phyloP scores from a whole-genome alignment of 176 grass and related monocot genomes.

The Juncus effusus region DNA sequence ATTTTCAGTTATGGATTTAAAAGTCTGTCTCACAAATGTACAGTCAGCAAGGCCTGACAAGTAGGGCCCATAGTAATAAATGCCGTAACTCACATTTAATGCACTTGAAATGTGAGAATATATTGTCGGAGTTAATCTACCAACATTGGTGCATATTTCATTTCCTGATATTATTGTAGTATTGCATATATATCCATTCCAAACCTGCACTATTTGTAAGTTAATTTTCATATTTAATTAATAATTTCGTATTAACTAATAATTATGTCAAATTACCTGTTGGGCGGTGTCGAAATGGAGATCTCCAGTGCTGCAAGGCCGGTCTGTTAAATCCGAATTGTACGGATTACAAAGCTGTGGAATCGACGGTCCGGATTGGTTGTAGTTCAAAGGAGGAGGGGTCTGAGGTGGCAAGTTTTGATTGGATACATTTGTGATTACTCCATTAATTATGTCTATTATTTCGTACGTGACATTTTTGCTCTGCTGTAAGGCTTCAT shows the following conservation, averaged over 20 bases:
- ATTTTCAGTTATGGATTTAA: conserved; percentile 30
- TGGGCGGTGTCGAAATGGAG: conserved; percentile 27
- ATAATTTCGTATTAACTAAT: conserved; percentile 1
- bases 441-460: conserved; percentile 27
- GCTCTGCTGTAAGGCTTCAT: conserved; percentile 49
- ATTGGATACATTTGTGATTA: conserved; percentile 61
- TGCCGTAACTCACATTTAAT: conserved; percentile 38
- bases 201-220: conserved; percentile 26
- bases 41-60: conserved; percentile 57
- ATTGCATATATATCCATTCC: conserved; percentile 49
- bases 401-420: conserved; percentile 20
- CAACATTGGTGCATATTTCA: conserved; percentile 49
- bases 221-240: conserved; percentile 8
- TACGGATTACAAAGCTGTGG: conserved; percentile 75
- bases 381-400: conserved; percentile 42
- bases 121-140: conserved; percentile 63
- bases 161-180: not conserved
- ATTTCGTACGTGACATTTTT: conserved; percentile 50
- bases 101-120: conserved; percentile 35
- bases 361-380: conserved; percentile 63
- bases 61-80: conserved; percentile 38
- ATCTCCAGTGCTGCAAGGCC: conserved; percentile 46
- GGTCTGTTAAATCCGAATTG: conserved; percentile 35
- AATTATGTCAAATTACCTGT: conserved; percentile 23
- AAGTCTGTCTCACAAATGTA: conserved; percentile 59